phyloP scores from a whole-genome alignment of 352 stramenopile species.

The Pythium rishiriense region DNA sequence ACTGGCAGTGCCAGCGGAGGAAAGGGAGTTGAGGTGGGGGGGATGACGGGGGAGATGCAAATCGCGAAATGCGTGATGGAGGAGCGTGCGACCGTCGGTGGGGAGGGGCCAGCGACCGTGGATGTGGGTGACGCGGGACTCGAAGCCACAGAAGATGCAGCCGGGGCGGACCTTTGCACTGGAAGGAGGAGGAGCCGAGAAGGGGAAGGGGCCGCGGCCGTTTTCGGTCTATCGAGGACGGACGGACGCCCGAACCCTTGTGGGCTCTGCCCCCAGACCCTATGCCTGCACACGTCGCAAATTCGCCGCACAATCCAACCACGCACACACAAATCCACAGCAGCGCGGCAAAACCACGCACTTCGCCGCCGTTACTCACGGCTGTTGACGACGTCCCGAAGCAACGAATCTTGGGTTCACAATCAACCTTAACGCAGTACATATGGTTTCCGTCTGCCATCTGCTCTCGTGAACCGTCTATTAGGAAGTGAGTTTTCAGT shows the following conservation, averaged over 20 bases:
- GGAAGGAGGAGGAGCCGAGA: neutral
- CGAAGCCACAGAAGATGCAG: conserved; percentile 3
- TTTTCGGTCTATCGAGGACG: neutral
- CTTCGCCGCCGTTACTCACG: neutral
- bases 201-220: neutral
- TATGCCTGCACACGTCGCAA: conserved; percentile 1
- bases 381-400: neutral
- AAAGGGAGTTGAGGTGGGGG: neutral
- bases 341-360: neutral
- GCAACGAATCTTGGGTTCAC: neutral
- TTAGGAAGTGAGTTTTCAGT: neutral
- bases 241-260: neutral
- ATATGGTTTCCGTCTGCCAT: neutral
- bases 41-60: neutral
- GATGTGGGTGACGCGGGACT: neutral
- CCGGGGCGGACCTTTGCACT: neutral
- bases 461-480: neutral
- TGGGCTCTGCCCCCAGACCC: too few relatives aligned
- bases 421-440: neutral
- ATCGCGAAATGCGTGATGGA: neutral
- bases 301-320: neutral
- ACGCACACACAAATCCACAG: neutral
- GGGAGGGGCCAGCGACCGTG: neutral
- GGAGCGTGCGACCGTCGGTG: neutral
- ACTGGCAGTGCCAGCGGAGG: neutral